Evolutionary conservation across 202 grass and related monocot genomes (phyloP).

Genomic region (Bolboschoenoplectus hybrid): DNA sequence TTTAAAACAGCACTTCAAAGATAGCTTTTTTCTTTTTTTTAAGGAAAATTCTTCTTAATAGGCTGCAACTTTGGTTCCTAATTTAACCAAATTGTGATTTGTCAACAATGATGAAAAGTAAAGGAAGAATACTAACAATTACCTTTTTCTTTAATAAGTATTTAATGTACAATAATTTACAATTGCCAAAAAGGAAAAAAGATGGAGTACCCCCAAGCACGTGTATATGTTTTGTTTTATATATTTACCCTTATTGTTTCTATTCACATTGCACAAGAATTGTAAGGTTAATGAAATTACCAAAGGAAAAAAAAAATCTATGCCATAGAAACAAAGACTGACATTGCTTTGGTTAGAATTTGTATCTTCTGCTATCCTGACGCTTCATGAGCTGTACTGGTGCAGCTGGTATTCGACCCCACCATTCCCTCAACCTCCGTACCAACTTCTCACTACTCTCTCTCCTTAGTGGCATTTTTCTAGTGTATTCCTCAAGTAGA

Average conservation of each 20-base stretch:
- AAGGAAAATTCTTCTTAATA: no score
- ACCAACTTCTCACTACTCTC: slow-evolving; percentile 82
- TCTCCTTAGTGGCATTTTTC: slow-evolving; percentile 80
- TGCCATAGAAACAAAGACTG: not conserved
- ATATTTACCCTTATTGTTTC: slow-evolving; percentile 22
- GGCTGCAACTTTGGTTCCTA: no score
- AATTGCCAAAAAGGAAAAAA: no score
- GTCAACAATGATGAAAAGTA: no score
- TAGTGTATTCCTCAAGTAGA: slow-evolving; percentile 77
- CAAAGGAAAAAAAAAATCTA: slow-evolving; percentile 34
- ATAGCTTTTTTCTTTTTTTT: no score
- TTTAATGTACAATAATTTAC: no score
- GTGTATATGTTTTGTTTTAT: not conserved
- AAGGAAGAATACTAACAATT: no score
- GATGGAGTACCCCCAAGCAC: not conserved
- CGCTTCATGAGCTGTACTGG: slow-evolving; percentile 64
- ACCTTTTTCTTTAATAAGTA: no score
- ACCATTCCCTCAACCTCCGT: slow-evolving; percentile 89
- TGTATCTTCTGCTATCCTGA: slow-evolving; percentile 51
- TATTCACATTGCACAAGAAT: slow-evolving; percentile 19
- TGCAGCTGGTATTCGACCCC: slow-evolving; percentile 78
- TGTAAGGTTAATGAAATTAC: slow-evolving; percentile 6
- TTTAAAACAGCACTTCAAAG: no score
- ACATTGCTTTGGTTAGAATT: slow-evolving; percentile 23
- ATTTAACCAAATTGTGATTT: no score